phyloP scores from a whole-genome alignment of 2,329 filamentous ascomycete species.

The Tolypocladium paradoxum region DNA sequence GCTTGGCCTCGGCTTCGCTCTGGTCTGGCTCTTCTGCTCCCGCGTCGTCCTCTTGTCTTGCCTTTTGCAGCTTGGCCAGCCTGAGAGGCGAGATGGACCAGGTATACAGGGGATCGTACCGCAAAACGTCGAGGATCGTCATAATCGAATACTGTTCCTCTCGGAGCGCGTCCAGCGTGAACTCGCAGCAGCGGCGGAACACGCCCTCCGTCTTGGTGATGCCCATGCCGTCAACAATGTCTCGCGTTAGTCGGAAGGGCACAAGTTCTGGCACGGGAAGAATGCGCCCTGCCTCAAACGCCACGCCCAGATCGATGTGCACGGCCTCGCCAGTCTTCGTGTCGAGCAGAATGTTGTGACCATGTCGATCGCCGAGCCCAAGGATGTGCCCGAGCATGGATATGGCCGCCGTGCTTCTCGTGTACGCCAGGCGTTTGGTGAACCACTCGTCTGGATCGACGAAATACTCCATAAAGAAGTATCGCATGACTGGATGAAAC shows the following conservation, averaged over 20 bases:
- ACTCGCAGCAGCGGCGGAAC: conserved; percentile 96
- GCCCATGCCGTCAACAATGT: conserved; percentile 95
- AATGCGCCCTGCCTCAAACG: conserved; percentile 94
- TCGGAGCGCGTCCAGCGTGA: conserved; percentile 88
- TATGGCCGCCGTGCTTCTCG: conserved; percentile 84
- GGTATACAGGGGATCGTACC: conserved; percentile 94
- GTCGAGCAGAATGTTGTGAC: conserved; percentile 93
- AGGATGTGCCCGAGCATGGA: conserved; percentile 91
- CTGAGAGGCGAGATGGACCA: conserved; percentile 77
- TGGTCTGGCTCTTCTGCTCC: conserved; percentile 25
- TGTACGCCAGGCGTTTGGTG: conserved; percentile 76
- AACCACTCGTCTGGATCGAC: conserved; percentile 96
- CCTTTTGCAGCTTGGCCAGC: conserved; percentile 53
- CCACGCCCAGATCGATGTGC: conserved; percentile 93
- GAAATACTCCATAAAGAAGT: conserved; percentile 96
- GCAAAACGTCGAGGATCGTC: conserved; percentile 93
- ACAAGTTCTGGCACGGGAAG: conserved; percentile 91
- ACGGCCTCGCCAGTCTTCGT: conserved; percentile 84
- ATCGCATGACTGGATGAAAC: conserved; percentile 88
- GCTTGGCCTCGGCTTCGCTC: conserved; percentile 30
- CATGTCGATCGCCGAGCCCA: conserved; percentile 86
- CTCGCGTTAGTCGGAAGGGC: conserved; percentile 85
- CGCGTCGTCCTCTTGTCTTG: conserved; percentile 38
- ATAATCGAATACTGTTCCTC: conserved; percentile 95
- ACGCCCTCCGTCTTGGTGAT: conserved; percentile 91